Percentiles rank a stretch among this genome's conserved stretches.
phyloP scores from a whole-genome alignment of 768 basidiomycete species.

The Boletus rex-veris region DNA sequence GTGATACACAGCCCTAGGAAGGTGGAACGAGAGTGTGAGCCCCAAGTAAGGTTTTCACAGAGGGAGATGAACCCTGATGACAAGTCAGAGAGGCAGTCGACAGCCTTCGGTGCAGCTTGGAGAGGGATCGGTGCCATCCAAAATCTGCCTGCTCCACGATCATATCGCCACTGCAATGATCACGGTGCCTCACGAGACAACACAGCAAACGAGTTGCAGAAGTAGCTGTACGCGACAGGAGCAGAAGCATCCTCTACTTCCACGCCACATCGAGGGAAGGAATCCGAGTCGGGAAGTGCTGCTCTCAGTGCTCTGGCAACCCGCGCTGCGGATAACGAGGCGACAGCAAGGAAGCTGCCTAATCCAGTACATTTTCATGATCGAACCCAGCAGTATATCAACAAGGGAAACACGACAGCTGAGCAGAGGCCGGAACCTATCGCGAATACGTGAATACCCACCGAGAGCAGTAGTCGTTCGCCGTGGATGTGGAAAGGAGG shows the following conservation, averaged over 20 bases:
- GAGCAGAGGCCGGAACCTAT: not conserved
- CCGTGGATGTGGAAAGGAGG: constrained; percentile 43
- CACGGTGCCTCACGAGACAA: not conserved
- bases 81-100: not conserved
- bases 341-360: constrained; percentile 16
- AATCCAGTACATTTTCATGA: constrained; percentile 13
- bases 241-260: constrained; percentile 21
- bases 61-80: not conserved
- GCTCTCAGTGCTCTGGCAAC: constrained; percentile 1
- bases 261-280: constrained; percentile 12
- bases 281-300: constrained; percentile 8
- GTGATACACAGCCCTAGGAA: constrained; percentile 68
- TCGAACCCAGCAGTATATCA: constrained; percentile 10
- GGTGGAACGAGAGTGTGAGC: constrained; percentile 35
- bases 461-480: constrained; percentile 54
- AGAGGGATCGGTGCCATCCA: constrained; percentile 1
- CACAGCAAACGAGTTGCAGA: constrained; percentile 3
- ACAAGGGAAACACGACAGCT: constrained; percentile 1
- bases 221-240: constrained; percentile 15
- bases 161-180: constrained; percentile 12
- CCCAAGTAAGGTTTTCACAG: not conserved
- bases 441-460: constrained; percentile 45
- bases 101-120: not conserved
- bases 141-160: constrained; percentile 3
- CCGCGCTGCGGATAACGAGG: constrained; percentile 10